Evolutionary conservation across 805 yeast species (phyloP), one percentile per base, ranked within the genome.

Genomic region (Starmera pachycereana): DNA sequence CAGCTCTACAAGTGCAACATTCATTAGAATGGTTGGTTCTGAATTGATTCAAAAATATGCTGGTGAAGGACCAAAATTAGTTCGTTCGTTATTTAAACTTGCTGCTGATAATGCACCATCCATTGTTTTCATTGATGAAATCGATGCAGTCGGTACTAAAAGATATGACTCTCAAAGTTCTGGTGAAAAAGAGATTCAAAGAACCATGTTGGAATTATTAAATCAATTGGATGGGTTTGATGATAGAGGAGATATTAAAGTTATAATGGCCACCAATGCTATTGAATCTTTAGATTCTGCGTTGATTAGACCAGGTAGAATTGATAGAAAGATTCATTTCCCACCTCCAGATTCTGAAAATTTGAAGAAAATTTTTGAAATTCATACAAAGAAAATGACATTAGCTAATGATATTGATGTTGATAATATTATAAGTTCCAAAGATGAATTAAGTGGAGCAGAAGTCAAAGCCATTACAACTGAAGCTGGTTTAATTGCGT

Each of bases 61-160:
- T 28, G 98, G 98, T 59, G 98, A 92, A 61, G 98, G 98, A 43
- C 97, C 98, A 40, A 76, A 97, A 52, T 72, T 92, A 53, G 79
- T 87, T 60, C 73, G 98, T 59, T 97, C 94, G 55, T 78, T 92
- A 44, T 92, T 92, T 72, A 94, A 89, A 63, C 85, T 88, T 37
- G 98, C 98, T 3, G 92, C 89, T 22, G 98, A 92, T 49, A 81
- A 88, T 61, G 96, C 98, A 0, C 98, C 98, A 32, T 81, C 96
- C n/a, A 92, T 92, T 66, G 96, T 92, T 31, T 92, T 92, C 57
- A 92, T 92, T 49, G 98, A 92, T 66, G 98, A 92, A 68, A 90
- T 92, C 57, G 98, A 92, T 65, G 97, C 99, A 35, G 92, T 92
- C 58, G 99, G 98, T 63, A 84, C 95, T n/a, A 90, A 90, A 62